Base-by-base conservation (phyloP, 345 rosid genomes). In the Populus davidiana region DNA sequence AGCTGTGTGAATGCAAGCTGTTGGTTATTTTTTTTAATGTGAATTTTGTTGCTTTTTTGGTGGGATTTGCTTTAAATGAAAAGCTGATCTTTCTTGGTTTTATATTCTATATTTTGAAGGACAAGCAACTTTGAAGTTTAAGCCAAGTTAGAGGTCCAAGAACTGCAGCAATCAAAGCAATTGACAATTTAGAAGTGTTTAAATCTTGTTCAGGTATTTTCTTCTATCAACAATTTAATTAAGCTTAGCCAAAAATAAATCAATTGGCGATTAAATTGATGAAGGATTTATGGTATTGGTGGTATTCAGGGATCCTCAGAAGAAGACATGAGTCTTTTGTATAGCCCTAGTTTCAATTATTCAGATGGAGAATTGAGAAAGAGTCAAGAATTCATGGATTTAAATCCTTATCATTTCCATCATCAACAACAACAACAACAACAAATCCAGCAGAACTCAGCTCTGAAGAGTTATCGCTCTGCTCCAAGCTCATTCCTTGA, bases 401-500 rank as follows among this genome's bases (percentile, higher is more conserved):
- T 85, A 2, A 77, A 70, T 78, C 79, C 61, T 70, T 73, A 70
- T 56, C 39, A 35, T 49, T 74, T 77, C 6, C 72, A 76, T 38
- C 85, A 78, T n/a, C 72, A 64, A 38, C 79, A 78, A 27, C 72
- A 64, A 38, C 79, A 86, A 1, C 76, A 82, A 1, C 76, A 82
- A 1, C 76, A 82, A 17, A 78, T 43, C 63, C 85, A 77, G 73
- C 82, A 80, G 35, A 77, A 72, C 70, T 80, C 86, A 29, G 79
- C 83, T 31, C 80, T 81, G 47, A 71, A 23, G 74, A 81, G 88
- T 47, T 81, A 83, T 56, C 85, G 81, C 5, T 89, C 92, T 4
- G 86, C 86, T 1, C 90, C 90, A 52, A 80, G 85, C 79, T 83
- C 88, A 69, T 79, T 85, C 76, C 29, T 85, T 36, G 90, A 81